A percentile compares a stretch with the other conserved stretches of the same genome.
phyloP scores from a whole-genome alignment of 352 stramenopile species.

The Phytophthora pini region DNA sequence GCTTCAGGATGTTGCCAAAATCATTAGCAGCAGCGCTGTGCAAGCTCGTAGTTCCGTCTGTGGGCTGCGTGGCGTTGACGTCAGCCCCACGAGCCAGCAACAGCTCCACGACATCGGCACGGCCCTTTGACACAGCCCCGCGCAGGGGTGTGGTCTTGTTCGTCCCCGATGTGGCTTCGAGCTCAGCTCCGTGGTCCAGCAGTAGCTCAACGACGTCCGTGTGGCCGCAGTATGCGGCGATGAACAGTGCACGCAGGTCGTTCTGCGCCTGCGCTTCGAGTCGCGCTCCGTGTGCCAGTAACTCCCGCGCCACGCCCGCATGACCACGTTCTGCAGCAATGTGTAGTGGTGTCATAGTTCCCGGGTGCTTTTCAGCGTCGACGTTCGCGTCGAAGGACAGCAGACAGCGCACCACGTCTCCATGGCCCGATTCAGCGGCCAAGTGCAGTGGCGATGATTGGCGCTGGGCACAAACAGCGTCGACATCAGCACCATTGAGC shows the following conservation, averaged over 20 bases:
- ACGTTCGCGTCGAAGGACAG: conserved; percentile 60
- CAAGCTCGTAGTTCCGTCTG: conserved; percentile 52
- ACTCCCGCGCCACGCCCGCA: conserved; percentile 42
- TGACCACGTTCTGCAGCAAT: conserved; percentile 64
- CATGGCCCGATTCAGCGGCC: conserved; percentile 54
- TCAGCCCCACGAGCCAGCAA: conserved; percentile 50
- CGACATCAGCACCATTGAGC: conserved; percentile 58
- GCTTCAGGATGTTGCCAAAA: conserved; percentile 45
- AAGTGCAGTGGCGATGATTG: conserved; percentile 53
- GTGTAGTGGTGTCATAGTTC: conserved; percentile 60
- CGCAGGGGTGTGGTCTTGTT: conserved; percentile 59
- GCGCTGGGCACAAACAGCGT: conserved; percentile 45
- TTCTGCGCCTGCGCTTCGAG: conserved; percentile 55
- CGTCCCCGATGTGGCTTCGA: conserved; percentile 48
- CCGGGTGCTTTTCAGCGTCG: conserved; percentile 44
- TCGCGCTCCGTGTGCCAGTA: conserved; percentile 49
- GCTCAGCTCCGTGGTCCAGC: conserved; percentile 44
- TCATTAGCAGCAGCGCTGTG: conserved; percentile 58
- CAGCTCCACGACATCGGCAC: conserved; percentile 42
- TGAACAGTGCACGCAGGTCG: conserved; percentile 50
- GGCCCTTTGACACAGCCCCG: conserved; percentile 50
- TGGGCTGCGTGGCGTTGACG: conserved; percentile 46
- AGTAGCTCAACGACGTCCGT: conserved; percentile 49
- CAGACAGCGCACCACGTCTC: conserved; percentile 58
- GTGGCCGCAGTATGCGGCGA: conserved; percentile 61